Base-by-base conservation (phyloP, 257 asterid genomes). In the Ilex aquifolium region DNA sequence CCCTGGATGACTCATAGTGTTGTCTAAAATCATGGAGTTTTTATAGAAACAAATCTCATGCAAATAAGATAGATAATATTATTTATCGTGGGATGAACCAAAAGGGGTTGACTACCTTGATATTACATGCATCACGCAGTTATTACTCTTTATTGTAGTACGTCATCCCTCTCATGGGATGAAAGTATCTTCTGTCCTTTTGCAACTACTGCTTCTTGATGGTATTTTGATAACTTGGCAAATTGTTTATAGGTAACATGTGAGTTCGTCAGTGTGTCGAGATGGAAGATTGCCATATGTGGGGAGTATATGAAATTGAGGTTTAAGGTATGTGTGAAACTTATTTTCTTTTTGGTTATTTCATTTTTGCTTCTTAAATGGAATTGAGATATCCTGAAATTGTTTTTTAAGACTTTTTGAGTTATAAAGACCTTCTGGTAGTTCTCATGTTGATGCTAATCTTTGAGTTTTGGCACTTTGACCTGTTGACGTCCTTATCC, bases 261-360 rank as follows among this genome's bases (percentile, higher is more conserved):
- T 40, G 96, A 92, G 81, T 92, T 87, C 77, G 86, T 87, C 69
- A 83, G 86, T 60, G 82, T 92, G 65, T 87, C 90, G n/a, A 82
- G 72, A 76, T 92, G 99, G 99, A 87, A 73, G 80, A 91, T 82
- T 70, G 99, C 99, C 63, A 92, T 92, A 70, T 92, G 99, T 42
- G 99, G 99, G 70, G 97, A 92, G 73, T 89, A 72, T 68, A 82
- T 87, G 99, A 92, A 81, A 77, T 83, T 95, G 60, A 83, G 72
- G 77, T 78, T 87, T 32, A 79, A 74, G 97, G 99, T 92, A 79
- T 61, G 44, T 64, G 5, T 51, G 16, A 32, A 31, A 30, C 64
- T 39, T 17, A 42, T 13, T 31, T 46, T 50, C 44, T 16, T 44
- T 39, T n/a, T 61, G 56, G 58, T 49, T 27, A 58, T 56, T 55